Base-by-base conservation (phyloP, 2,329 filamentous ascomycete species). In the Scytalidium sp. region DNA sequence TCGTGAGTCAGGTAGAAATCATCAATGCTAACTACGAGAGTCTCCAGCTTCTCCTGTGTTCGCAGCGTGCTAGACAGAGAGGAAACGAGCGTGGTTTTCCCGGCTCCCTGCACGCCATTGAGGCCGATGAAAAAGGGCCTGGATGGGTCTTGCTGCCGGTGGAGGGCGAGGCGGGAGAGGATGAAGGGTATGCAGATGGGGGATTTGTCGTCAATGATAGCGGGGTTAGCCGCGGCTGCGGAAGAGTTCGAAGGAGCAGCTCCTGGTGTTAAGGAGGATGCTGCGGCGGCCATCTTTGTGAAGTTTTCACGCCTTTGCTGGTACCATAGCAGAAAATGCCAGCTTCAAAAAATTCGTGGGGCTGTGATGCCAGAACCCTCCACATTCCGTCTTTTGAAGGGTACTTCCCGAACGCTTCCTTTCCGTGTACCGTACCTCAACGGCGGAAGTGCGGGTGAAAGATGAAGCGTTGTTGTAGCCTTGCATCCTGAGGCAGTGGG, bases 81-180 rank as follows among this genome's bases (percentile, higher is more conserved):
- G 32, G 77, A 77, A 32, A 92, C 91, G 61, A 96, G 79, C 11
- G 92, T 95, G 3, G 92, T 95, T 74, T 97, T 97, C 58, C 93
- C 93, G 32, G 89, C 87, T 53, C 93, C 93, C 71, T 97, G 93
- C 22, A 96, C 83, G 53, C 92, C 93, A 61, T 95, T 96, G 61
- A 97, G 79, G 43, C 91, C 93, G 55, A 97, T 78, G 66, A 96
- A 83, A 68, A 96, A 88, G 22, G 91, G 90, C 19, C 78, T 72
- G 19, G 57, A 47, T 48, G 60, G 50, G 64, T 54, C 36, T 63
- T 64, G 36, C 60, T 57, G 49, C 53, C 71, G 72, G 64, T 86
- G 79, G 29, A 66, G 55, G 51, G 74, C 65, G 50, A 90, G 73
- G 42, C 76, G 80, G 36, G 79, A 71, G 29, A 88, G 75, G 53